Evolutionary conservation across 179 eudicot species (phyloP).

Genomic region (Dionaea muscipula): DNA sequence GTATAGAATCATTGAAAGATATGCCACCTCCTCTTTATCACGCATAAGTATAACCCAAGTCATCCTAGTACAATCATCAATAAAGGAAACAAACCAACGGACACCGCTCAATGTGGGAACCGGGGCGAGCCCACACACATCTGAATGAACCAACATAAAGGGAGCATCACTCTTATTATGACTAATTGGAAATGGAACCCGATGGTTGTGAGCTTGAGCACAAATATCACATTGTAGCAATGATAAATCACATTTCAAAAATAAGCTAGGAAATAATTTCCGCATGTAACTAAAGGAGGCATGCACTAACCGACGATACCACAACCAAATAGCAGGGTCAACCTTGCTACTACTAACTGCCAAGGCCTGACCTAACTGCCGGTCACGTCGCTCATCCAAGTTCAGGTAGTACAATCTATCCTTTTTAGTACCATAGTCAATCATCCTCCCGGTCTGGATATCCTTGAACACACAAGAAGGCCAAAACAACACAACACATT

Average conservation of each 20-base stretch:
- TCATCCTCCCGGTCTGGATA: neutral
- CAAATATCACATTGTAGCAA: neutral
- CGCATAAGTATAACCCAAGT: neutral
- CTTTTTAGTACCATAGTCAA: neutral
- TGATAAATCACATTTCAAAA: too few species aligned
- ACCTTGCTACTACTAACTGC: too few species aligned
- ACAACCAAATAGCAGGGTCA: too few species aligned
- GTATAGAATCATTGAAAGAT: neutral
- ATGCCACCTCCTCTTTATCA: neutral
- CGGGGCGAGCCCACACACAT: conserved; percentile 1
- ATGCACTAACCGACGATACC: too few species aligned
- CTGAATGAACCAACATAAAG: neutral
- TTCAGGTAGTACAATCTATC: neutral
- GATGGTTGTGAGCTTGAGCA: conserved; percentile 1
- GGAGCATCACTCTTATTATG: neutral
- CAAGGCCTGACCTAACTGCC: neutral
- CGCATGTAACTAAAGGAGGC: too few species aligned
- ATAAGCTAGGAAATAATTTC: too few species aligned
- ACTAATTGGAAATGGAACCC: neutral
- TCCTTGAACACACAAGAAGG: neutral
- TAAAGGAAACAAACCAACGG: conserved; percentile 1
- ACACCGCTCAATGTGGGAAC: neutral
- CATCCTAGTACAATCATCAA: conserved; percentile 5
- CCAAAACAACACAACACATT: neutral
- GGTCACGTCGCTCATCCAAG: neutral